Evolutionary conservation across 192 early-diverging fungal species (phyloP).

Genomic region (Umbelopsis sp.): DNA sequence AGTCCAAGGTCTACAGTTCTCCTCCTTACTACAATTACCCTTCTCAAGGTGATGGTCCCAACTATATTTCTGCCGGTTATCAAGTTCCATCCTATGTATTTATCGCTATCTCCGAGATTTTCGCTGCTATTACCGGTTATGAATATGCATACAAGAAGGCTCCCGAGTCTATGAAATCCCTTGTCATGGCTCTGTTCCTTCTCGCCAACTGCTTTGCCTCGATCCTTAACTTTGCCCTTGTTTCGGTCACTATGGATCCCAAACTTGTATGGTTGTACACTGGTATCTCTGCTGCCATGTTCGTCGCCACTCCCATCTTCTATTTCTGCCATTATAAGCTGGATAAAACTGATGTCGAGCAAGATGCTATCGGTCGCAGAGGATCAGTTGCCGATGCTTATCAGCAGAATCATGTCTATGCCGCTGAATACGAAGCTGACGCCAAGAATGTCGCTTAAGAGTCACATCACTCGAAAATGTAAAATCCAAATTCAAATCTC

Average conservation of each 20-base stretch:
- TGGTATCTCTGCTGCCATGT: slow-evolving; percentile 47
- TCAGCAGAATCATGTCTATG: neutral
- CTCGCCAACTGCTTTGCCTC: slow-evolving; percentile 59
- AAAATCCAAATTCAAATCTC: neutral
- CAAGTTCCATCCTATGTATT: slow-evolving; percentile 65
- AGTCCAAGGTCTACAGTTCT: slow-evolving; percentile 61
- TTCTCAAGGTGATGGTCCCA: slow-evolving; percentile 35
- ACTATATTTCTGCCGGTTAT: slow-evolving; percentile 60
- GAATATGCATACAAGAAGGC: slow-evolving; percentile 74
- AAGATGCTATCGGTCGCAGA: slow-evolving; percentile 41
- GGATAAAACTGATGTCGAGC: slow-evolving; percentile 43
- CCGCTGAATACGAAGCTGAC: slow-evolving; percentile 31
- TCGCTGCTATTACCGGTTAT: slow-evolving; percentile 68
- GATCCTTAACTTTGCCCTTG: slow-evolving; percentile 58
- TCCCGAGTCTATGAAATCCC: slow-evolving; percentile 64
- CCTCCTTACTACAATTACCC: slow-evolving; percentile 60
- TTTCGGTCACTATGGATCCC: slow-evolving; percentile 62
- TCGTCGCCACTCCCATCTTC: slow-evolving; percentile 47
- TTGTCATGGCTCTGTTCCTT: slow-evolving; percentile 71
- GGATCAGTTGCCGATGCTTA: slow-evolving; percentile 6
- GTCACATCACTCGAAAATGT: neutral
- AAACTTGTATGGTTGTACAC: slow-evolving; percentile 65
- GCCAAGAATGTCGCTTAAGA: neutral
- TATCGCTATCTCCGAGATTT: slow-evolving; percentile 69
- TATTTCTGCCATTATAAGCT: slow-evolving; percentile 56